Conservation (phyloP, 163 green algal species). For the Prototheca wickerhamii region DNA sequence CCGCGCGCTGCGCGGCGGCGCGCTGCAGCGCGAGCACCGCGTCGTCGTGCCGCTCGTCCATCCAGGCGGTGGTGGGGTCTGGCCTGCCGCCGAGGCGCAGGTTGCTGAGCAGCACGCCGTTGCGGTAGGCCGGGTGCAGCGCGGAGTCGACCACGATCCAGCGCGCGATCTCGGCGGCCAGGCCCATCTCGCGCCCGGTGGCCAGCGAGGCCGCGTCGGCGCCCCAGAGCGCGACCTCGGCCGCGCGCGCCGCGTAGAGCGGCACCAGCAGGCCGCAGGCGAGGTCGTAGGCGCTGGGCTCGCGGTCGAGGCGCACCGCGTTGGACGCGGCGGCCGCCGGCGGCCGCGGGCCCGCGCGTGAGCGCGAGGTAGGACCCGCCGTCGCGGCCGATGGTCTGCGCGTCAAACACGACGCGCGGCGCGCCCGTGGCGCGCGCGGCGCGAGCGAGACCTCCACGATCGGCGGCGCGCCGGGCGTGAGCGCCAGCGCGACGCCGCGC, state of each 20-base stretch:
- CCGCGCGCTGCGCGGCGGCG: slow-evolving; percentile 29
- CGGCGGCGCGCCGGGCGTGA: slow-evolving; percentile 46
- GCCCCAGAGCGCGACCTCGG: slow-evolving; percentile 56
- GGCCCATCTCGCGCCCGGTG: slow-evolving; percentile 42
- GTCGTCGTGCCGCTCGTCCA: slow-evolving; percentile 26
- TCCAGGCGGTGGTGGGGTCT: slow-evolving; percentile 36
- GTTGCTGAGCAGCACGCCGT: slow-evolving; percentile 22
- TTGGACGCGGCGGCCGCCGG: slow-evolving; percentile 15
- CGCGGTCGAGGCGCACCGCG: slow-evolving; percentile 22
- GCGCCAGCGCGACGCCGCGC: slow-evolving; percentile 38
- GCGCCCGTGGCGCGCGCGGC: slow-evolving; percentile 32
- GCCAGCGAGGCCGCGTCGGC: slow-evolving; percentile 41
- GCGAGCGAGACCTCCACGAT: slow-evolving; percentile 43
- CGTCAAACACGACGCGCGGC: slow-evolving; percentile 43
- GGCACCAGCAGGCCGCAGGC: slow-evolving; percentile 55
- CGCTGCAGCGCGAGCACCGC: slow-evolving; percentile 35
- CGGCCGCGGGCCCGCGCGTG: too few relatives aligned
- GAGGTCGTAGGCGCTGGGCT: slow-evolving; percentile 30
- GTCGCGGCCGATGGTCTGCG: slow-evolving; percentile 20
- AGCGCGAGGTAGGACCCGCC: slow-evolving; percentile 40
- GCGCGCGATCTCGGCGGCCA: slow-evolving; percentile 38
- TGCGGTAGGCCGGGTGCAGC: slow-evolving; percentile 37
- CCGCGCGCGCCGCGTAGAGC: slow-evolving; percentile 53
- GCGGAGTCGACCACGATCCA: slow-evolving; percentile 47
- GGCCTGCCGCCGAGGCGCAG: slow-evolving; percentile 26